These are phyloP conservation scores for Lanzia echinophila DNA, from an alignment of 2,329 filamentous ascomycete species.

Conservation along the genomic window DNA sequence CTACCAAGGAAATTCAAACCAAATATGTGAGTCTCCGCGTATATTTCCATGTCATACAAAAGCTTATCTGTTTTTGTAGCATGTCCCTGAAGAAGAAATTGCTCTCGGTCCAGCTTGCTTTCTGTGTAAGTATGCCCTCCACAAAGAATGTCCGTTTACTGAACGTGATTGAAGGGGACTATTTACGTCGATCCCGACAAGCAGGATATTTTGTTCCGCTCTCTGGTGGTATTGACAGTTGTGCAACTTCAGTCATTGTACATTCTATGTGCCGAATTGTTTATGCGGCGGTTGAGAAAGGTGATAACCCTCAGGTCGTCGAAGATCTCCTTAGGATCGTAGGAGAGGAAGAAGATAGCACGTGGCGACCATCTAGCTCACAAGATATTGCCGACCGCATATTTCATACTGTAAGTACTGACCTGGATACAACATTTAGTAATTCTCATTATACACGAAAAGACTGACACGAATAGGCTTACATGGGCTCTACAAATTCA, in stretches of 20 bases:
- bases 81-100: slow-evolving; percentile 10
- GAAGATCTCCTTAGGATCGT: slow-evolving; percentile 43
- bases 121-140: neutral
- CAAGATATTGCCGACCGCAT: slow-evolving; percentile 52
- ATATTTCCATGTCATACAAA: neutral
- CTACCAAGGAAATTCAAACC: neutral
- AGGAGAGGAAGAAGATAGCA: slow-evolving; percentile 39
- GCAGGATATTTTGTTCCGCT: slow-evolving; percentile 10
- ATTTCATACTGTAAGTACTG: slow-evolving; percentile 50
- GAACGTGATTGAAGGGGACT: neutral
- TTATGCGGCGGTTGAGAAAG: slow-evolving; percentile 42
- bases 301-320: slow-evolving; percentile 46
- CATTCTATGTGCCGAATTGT: slow-evolving; percentile 42
- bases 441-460: neutral
- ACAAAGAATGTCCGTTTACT: too few relatives aligned
- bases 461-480: neutral
- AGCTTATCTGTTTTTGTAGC: neutral
- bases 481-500: slow-evolving; percentile 9
- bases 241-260: slow-evolving; percentile 7
- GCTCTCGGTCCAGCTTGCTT: slow-evolving; percentile 5
- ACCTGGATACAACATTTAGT: slow-evolving; percentile 61
- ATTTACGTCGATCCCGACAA: slow-evolving; percentile 2
- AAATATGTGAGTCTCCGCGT: too few relatives aligned
- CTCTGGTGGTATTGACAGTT: slow-evolving; percentile 8
- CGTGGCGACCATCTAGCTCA: slow-evolving; percentile 35